Evolutionary conservation across 2,329 filamentous ascomycete genomes (phyloP), one percentile per base, ranked within the genome.

Genomic region (Pseudogymnoascus sp.): DNA sequence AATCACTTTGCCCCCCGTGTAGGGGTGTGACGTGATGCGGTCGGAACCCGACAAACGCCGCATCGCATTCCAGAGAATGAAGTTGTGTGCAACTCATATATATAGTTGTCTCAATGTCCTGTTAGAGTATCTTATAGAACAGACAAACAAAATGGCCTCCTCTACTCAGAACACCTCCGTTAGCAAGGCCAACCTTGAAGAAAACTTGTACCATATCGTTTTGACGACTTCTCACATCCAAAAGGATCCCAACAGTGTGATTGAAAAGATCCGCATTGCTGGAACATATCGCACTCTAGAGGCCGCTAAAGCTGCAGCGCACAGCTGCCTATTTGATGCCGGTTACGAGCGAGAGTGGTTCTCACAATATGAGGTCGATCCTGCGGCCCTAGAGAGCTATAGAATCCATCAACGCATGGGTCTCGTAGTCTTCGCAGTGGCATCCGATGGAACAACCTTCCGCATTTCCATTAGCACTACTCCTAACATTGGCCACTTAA

Each of bases 371-470:
- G 41, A 25, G 41, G 41, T 25, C 11, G 41, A 45, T 25, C 41
- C 41, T 45, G 21, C 21, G 11, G 41, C 41, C 12, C 41, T 45
- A 25, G 41, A 25, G 6, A 45, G 41, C 21, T 25, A 45, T 25
- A 25, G 1, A 23, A 45, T 25, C 21, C 41, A 45, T 45, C 41
- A 45, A 8, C 11, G 41, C 41, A n/a, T 45, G 11, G 41, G 41
- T 25, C 21, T 45, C 5, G 41, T 78, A 3, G 73, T 76, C 49
- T 75, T 74, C 65, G 76, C 76, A 12, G 69, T 71, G 31, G 70
- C 74, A 4, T 69, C 72, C 0, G 70, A 71, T 1, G 74, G 75
- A 1, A 75, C 77, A 18, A 73, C 71, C 35, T 76, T 79, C 63
- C 63, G 74, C 6, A 70, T 79, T 14, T 67, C 70, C 14, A 65